Evolutionary conservation across 1,284 basidiomycete species (phyloP).

Genomic region (Papiliotrema nemorosa): DNA sequence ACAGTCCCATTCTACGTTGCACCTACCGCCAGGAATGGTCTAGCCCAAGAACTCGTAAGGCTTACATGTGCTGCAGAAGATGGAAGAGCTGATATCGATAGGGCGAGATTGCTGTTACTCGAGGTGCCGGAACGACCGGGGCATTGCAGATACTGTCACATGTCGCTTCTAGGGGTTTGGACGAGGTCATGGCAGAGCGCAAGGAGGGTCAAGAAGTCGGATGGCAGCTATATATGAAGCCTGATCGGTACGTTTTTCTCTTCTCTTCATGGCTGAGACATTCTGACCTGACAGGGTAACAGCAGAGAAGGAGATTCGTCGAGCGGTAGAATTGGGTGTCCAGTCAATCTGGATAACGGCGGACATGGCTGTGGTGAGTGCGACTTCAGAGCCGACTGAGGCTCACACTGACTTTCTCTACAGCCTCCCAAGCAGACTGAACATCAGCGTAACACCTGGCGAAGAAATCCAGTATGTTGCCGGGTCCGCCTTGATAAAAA

Average conservation of each 20-base stretch:
- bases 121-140: conserved; percentile 41
- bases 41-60: conserved; percentile 45
- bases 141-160: conserved; percentile 44
- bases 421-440: neutral
- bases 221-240: conserved; percentile 41
- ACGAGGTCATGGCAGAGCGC: conserved; percentile 49
- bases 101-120: conserved; percentile 52
- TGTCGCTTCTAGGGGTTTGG: conserved; percentile 48
- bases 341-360: conserved; percentile 52
- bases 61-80: neutral
- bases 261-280: neutral
- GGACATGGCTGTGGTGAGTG: conserved; percentile 48
- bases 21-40: conserved; percentile 57
- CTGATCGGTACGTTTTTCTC: conserved; percentile 22
- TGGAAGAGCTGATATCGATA: too few relatives aligned
- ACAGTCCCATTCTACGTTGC: conserved; percentile 76
- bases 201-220: conserved; percentile 30
- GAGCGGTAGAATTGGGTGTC: conserved; percentile 43
- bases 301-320: conserved; percentile 45
- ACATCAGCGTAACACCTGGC: too few relatives aligned
- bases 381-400: too few relatives aligned
- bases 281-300: conserved; percentile 31
- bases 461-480: too few relatives aligned
- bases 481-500: too few relatives aligned
- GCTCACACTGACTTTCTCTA: neutral